phyloP scores from a whole-genome alignment of 2,329 filamentous ascomycete species.

The Cladosporium sphaerospermum region DNA sequence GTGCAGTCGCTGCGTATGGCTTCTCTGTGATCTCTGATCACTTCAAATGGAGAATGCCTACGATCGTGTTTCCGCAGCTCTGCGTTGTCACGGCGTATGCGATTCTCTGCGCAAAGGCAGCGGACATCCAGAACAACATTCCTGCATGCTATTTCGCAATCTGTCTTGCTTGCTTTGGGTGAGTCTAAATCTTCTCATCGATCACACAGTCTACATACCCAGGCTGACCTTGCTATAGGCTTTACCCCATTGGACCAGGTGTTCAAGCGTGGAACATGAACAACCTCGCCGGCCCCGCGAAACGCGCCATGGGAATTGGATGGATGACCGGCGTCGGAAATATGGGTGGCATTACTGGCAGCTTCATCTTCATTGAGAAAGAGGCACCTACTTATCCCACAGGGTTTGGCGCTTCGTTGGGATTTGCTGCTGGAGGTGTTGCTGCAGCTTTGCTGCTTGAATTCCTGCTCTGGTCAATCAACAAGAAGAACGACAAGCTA shows the following conservation, averaged over 20 bases:
- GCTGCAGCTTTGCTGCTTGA: slow-evolving; percentile 24
- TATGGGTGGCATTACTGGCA: slow-evolving; percentile 37
- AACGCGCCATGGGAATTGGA: slow-evolving; percentile 36
- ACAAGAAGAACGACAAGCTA: slow-evolving; percentile 30
- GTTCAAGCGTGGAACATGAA: slow-evolving; percentile 25
- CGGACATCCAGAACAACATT: slow-evolving; percentile 12
- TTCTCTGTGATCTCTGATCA: slow-evolving; percentile 26
- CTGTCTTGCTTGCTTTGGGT: slow-evolving; percentile 23
- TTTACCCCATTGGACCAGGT: slow-evolving; percentile 22
- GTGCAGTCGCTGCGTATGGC: slow-evolving; percentile 26
- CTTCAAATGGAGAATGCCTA: slow-evolving; percentile 25
- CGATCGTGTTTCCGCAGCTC: slow-evolving; percentile 20
- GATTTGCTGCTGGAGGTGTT: slow-evolving; percentile 21
- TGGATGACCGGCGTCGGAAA: slow-evolving; percentile 36
- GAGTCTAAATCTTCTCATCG: background rate
- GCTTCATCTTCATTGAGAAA: slow-evolving; percentile 30
- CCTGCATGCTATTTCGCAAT: slow-evolving; percentile 21
- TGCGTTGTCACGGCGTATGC: slow-evolving; percentile 23
- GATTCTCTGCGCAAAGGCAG: slow-evolving; percentile 19
- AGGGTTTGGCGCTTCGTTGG: slow-evolving; percentile 31
- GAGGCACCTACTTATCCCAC: slow-evolving; percentile 33
- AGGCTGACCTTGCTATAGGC: slow-evolving; percentile 4
- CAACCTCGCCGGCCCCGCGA: slow-evolving; percentile 28
- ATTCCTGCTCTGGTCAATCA: slow-evolving; percentile 29
- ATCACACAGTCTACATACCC: too few species aligned